These are phyloP conservation scores for Talaromyces wortmannii DNA, from an alignment of 495 filamentous ascomycete species.

Conservation along the genomic window DNA sequence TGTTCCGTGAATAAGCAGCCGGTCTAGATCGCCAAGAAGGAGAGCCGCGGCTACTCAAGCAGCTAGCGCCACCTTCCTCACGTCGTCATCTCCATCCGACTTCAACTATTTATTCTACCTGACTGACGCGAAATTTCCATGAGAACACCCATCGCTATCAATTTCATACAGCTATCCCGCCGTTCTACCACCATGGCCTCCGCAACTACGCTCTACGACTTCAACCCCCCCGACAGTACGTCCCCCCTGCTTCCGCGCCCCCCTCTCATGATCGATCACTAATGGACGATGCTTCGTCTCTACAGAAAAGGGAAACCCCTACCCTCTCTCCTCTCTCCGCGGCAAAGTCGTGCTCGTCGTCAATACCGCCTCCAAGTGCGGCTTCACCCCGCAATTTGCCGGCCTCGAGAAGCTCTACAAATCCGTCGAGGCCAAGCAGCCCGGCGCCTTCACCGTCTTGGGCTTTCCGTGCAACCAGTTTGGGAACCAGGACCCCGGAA, in stretches of 20 bases:
- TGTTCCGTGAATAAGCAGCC: background rate
- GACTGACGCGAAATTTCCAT: background rate
- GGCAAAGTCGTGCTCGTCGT: conserved; percentile 93
- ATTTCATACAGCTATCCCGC: background rate
- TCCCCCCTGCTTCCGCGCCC: conserved; percentile 7
- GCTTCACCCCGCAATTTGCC: conserved; percentile 94
- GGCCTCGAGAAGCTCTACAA: conserved; percentile 91
- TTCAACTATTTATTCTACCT: background rate
- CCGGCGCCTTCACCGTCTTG: conserved; percentile 74
- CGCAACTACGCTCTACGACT: conserved; percentile 85
- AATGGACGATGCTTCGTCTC: conserved; percentile 5
- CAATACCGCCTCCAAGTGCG: conserved; percentile 99
- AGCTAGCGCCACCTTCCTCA: background rate
- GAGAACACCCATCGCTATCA: too few species aligned
- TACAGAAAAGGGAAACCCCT: conserved; percentile 68
- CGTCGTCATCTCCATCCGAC: background rate
- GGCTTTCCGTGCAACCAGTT: conserved; percentile 99
- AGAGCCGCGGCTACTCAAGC: background rate
- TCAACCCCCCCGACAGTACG: conserved; percentile 77
- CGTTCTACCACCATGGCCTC: conserved; percentile 62
- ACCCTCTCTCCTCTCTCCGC: conserved; percentile 59
- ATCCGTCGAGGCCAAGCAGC: conserved; percentile 56
- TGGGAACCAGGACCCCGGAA: conserved; percentile 78
- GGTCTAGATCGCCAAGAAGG: background rate
- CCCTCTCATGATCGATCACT: conserved; percentile 5